Conservation (phyloP, 2,329 filamentous ascomycete species). For the Cladosporium sp. region DNA sequence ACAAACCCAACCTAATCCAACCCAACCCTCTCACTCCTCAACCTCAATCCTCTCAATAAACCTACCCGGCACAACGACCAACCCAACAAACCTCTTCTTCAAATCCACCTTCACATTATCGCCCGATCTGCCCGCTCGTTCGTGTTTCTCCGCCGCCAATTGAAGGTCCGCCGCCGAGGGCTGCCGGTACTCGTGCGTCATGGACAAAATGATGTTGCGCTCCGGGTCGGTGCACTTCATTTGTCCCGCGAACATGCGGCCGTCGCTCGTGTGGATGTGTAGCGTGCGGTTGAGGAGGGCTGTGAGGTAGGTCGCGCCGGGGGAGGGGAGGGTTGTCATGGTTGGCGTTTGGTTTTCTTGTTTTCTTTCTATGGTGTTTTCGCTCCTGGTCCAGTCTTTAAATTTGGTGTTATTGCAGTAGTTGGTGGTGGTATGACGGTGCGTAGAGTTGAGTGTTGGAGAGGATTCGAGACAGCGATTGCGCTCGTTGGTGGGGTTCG, state of each 20-base stretch:
- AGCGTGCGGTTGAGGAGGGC: conserved; percentile 58
- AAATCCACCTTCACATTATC: conserved; percentile 61
- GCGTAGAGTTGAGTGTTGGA: too few relatives aligned
- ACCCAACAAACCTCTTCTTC: conserved; percentile 79
- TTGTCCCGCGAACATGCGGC: conserved; percentile 80
- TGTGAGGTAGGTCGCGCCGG: conserved; percentile 31
- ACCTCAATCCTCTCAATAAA: conserved; percentile 86
- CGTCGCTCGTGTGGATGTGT: conserved; percentile 74
- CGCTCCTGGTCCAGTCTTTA: too few relatives aligned
- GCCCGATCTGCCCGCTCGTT: conserved; percentile 26
- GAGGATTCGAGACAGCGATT: too few relatives aligned
- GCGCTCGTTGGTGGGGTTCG: too few relatives aligned
- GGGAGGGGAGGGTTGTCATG: too few relatives aligned
- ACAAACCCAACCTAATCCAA: too few relatives aligned
- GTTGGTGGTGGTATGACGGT: too few relatives aligned
- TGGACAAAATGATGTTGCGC: conserved; percentile 73
- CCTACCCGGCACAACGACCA: conserved; percentile 84
- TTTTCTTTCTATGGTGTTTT: too few relatives aligned
- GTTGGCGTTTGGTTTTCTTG: too few relatives aligned
- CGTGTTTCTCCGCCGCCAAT: conserved; percentile 30
- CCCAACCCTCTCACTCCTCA: conserved; percentile 48
- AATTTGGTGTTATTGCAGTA: too few relatives aligned
- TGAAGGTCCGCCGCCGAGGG: conserved; percentile 50
- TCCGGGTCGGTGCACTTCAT: conserved; percentile 96
- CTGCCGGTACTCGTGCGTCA: conserved; percentile 84